Conservation (phyloP, 2,329 filamentous ascomycete species). For the Mycosphaerella arachidis region DNA sequence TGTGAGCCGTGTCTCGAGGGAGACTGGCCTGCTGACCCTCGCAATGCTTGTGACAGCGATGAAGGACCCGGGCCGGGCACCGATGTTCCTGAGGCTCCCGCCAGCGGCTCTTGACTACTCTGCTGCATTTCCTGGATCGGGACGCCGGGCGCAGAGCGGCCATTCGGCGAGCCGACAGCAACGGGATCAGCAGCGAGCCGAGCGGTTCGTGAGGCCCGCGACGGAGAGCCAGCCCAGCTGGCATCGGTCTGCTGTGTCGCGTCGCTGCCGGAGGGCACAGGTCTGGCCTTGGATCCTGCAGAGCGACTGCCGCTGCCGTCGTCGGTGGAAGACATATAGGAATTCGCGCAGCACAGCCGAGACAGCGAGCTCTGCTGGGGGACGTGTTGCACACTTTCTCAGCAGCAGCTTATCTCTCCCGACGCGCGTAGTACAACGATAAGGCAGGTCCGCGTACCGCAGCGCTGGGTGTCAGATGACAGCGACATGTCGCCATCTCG, state of each 20-base stretch:
- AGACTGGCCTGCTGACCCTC: constrained; percentile 65
- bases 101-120: constrained; percentile 56
- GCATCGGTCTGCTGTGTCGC: constrained; percentile 13
- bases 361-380: neutral
- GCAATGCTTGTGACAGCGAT: constrained; percentile 81
- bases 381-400: neutral
- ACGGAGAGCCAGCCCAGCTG: constrained; percentile 34
- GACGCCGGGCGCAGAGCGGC: constrained; percentile 17
- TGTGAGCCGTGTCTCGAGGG: constrained; percentile 62
- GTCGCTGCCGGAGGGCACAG: constrained; percentile 20
- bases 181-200: constrained; percentile 28
- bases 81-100: constrained; percentile 52
- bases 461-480: no score
- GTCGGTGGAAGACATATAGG: neutral
- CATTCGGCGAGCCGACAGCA: constrained; percentile 21
- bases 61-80: constrained; percentile 76
- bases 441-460: neutral
- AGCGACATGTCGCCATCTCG: neutral
- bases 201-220: constrained; percentile 42
- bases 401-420: neutral
- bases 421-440: neutral
- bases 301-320: constrained; percentile 5
- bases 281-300: constrained; percentile 9
- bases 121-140: constrained; percentile 41
- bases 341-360: neutral